Evolutionary conservation across 768 basidiomycete species (phyloP), one percentile per base, ranked within the genome.

Genomic region (Xerocomellus amylosporus): DNA sequence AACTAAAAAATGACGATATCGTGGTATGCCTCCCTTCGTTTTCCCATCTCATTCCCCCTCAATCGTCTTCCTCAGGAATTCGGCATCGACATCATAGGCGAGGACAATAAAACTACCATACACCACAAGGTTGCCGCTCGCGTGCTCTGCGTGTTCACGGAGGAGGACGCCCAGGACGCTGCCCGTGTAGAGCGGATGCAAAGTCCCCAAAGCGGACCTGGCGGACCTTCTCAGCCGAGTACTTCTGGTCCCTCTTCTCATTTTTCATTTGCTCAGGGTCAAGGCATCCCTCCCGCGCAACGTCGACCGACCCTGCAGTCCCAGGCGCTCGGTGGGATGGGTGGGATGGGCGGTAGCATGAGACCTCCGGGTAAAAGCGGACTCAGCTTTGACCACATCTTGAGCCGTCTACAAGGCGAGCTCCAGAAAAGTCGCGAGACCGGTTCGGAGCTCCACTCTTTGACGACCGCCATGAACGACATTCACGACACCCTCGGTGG

Each of bases 101-200:
- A 99, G 66, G 97, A 99, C 77, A 97, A 95, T 79, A 91, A 91
- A 73, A 95, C 92, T 2, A 94, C 98, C 53, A 87, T 98, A 46
- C 97, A 99, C 73, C 95, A 98, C 76, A 98, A 99, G 72, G 97
- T 98, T 49, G 93, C 97, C 10, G 94, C 96, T 5, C 89, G 92
- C 28, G 93, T 94, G 34, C 81, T 91, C 49, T 94, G 95, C 63
- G 83, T 98, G 5, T 87, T 96, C 61, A 83, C 79, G 0, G 87
- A 93, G 39, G 90, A 92, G 55, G 97, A 99, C 64, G 88, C 83
- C 2, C 85, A 83, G 56, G 79, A 83, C 43, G 88, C 87, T 34
- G 82, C 84, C 2, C 85, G 86, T 37, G 80, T 81, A 33, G 88
- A 89, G 62, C 85, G 85, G 48, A 81, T 84, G 59, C 85, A 84